Conservation (phyloP, 148 eudicot species). For the Camellia japonica region DNA sequence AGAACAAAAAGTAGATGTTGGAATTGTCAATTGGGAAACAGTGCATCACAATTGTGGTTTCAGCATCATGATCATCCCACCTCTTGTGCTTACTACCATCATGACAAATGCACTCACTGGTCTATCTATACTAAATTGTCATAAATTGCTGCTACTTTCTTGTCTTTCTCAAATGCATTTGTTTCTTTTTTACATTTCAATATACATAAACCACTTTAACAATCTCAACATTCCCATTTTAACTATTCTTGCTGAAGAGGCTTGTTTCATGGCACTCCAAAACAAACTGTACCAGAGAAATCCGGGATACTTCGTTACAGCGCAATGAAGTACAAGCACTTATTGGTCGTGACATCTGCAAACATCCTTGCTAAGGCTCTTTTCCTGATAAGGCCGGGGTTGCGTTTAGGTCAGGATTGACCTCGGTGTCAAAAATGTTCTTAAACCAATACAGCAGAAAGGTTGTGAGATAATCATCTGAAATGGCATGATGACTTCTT, state of each 20-base stretch:
- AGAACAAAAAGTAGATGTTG: no score
- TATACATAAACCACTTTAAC: background rate
- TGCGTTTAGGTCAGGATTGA: constrained; percentile 98
- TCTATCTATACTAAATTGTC: background rate
- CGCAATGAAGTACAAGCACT: background rate
- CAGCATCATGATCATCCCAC: no score
- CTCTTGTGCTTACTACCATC: background rate
- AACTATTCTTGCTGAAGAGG: background rate
- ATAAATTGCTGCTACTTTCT: constrained; percentile 4
- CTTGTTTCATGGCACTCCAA: background rate
- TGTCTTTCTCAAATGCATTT: background rate
- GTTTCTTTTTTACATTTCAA: background rate
- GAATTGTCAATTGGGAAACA: no score
- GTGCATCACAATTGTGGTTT: no score
- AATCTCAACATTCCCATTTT: background rate
- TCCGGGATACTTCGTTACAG: background rate
- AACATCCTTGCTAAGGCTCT: constrained; percentile 99
- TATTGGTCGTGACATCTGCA: constrained; percentile 51
- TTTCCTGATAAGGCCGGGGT: constrained; percentile 96
- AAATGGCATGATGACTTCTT: background rate
- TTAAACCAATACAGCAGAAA: background rate
- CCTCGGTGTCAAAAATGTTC: constrained; percentile 31
- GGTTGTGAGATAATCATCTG: background rate
- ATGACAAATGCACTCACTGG: background rate
- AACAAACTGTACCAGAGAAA: background rate